Evolutionary conservation across 495 filamentous ascomycete genomes (phyloP), one percentile per base, ranked within the genome.

Genomic region (Aspergillus cavernicola): DNA sequence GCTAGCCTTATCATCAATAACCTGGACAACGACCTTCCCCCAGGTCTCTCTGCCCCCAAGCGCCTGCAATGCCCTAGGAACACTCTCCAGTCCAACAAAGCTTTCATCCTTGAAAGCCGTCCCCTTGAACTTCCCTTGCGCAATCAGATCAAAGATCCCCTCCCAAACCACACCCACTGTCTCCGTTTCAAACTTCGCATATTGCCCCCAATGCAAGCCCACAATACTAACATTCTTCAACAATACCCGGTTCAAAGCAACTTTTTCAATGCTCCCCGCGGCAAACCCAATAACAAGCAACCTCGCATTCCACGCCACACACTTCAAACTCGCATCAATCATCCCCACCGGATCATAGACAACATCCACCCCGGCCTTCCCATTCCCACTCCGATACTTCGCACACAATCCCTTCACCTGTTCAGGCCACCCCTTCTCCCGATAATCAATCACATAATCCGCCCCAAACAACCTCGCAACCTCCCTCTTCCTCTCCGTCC

Each of bases 21-120:
- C 78, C 68, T 88, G 87, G 3, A 97, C 87, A 1, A 97, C 89
- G 2, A 97, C 92, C 79, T 97, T 97, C 0, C 92, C 92, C 92
- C 92, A 97, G 0, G 89, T 96, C 59, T 86, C 89, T 39, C 92
- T 74, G 13, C 80, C 79, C 0, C 88, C 92, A 33, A 97, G 72
- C 13, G 85, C 85, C 64, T 85, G 73, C 61, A 97, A 68, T 0
- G 92, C 92, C 49, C 80, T 79, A 0, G 86, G 83, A 16, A 97
- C 81, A 51, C 77, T 83, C 65, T 95, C 89, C 51, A 97, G 67
- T 0, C 92, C 91, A 23, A 87, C 80, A 68, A 89, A 96, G 55
- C 84, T 83, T 73, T 83, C 77, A 66, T 95, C 92, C 24, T 79
- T 85, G 61, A 89, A 97, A 37, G 86, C 83, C 3, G 90, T 97